Conservation (phyloP, 768 basidiomycete genomes). For the Dentipellis sp. region DNA sequence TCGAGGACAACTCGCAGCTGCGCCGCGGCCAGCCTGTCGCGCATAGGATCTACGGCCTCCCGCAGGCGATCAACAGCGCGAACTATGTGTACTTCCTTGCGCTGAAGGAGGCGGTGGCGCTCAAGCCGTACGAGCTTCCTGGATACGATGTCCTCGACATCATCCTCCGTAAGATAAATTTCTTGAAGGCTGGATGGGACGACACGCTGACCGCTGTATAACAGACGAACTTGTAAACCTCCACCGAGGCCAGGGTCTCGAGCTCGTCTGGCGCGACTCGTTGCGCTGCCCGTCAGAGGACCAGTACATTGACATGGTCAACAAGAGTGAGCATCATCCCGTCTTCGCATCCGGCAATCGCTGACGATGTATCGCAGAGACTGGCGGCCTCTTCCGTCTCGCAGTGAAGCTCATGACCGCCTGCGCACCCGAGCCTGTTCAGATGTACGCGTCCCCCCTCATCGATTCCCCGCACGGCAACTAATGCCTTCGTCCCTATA, state of each 20-base stretch:
- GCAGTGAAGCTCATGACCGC: constrained; percentile 98
- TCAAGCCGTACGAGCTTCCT: constrained; percentile 19
- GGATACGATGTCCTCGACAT: not conserved
- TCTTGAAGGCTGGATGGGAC: not conserved
- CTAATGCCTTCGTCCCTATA: constrained; percentile 19
- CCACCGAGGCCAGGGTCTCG: constrained; percentile 92
- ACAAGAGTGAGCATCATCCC: constrained; percentile 59
- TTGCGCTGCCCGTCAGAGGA: constrained; percentile 88
- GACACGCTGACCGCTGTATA: not conserved
- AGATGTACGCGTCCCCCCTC: constrained; percentile 35
- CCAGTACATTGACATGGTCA: constrained; percentile 93
- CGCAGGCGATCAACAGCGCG: constrained; percentile 94
- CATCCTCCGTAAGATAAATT: not conserved
- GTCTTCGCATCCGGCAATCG: not conserved
- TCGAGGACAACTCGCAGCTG: constrained; percentile 85
- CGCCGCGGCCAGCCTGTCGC: constrained; percentile 81
- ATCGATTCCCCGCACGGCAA: not conserved
- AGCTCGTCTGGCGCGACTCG: constrained; percentile 91
- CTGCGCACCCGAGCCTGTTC: constrained; percentile 50
- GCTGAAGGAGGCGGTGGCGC: constrained; percentile 69
- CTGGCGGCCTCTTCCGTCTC: constrained; percentile 86
- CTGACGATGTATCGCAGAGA: constrained; percentile 47
- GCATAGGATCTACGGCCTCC: constrained; percentile 93
- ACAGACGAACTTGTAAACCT: constrained; percentile 30
- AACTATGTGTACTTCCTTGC: constrained; percentile 97